phyloP scores from a whole-genome alignment of 805 yeast genomes.

The Schizosaccharomyces osmophilus region DNA sequence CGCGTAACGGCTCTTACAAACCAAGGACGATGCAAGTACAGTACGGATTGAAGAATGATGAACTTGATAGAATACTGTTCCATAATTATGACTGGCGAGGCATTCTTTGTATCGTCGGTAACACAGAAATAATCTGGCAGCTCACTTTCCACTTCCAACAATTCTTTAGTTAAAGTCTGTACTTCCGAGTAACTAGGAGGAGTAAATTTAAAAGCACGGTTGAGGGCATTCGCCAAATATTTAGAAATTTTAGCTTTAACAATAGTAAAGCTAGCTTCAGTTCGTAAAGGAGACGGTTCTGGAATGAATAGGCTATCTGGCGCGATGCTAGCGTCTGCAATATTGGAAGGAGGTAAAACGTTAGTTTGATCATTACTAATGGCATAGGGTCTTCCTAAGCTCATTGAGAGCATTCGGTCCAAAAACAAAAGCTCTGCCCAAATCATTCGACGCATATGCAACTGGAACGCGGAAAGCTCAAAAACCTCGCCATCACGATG shows the following conservation, averaged over 20 bases:
- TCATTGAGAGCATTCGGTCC: not conserved
- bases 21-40: not conserved
- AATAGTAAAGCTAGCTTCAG: not conserved
- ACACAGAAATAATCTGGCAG: not conserved
- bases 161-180: not conserved
- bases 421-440: not conserved
- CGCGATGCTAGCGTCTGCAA: not conserved
- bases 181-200: not conserved
- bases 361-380: not conserved
- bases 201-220: not conserved
- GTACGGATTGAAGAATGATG: not conserved
- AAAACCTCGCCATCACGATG: not conserved
- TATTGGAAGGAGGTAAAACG: not conserved
- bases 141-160: not conserved
- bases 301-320: not conserved
- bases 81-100: not conserved
- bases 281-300: not conserved
- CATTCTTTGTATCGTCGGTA: not conserved
- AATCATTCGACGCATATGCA: not conserved
- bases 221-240: not conserved
- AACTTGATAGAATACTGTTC: not conserved
- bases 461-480: not conserved
- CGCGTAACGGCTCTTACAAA: not conserved
- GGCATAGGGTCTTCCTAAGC: not conserved
- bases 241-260: not conserved